A percentile compares a stretch with the other conserved stretches of the same genome.
phyloP scores from a whole-genome alignment of 2,329 filamentous ascomycete species.

The Sarocladiaceae sp. region DNA sequence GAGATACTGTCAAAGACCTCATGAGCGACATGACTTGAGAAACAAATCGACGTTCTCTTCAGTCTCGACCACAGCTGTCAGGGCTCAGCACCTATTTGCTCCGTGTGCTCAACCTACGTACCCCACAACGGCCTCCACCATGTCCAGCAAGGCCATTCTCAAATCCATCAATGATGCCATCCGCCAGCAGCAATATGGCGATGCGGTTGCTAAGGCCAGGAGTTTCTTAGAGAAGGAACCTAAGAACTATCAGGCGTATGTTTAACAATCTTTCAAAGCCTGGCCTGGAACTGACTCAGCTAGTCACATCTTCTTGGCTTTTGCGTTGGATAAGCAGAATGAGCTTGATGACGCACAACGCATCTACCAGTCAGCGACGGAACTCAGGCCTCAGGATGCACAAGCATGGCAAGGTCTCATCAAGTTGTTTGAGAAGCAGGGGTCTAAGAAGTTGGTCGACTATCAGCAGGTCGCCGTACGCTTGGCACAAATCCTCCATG shows the following conservation, averaged over 20 bases:
- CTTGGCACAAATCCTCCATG: constrained; percentile 68
- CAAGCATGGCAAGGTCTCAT: constrained; percentile 88
- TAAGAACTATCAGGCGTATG: constrained; percentile 75
- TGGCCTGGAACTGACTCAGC: constrained; percentile 12
- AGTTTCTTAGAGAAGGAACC: constrained; percentile 65
- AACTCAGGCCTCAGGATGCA: constrained; percentile 66
- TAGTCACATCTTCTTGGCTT: constrained; percentile 80
- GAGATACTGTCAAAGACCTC: too few relatives aligned
- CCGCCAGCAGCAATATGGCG: constrained; percentile 71
- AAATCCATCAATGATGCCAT: constrained; percentile 77
- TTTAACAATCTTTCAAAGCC: constrained; percentile 8
- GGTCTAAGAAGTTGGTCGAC: constrained; percentile 58
- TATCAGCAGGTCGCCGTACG: constrained; percentile 69
- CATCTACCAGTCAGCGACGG: constrained; percentile 66
- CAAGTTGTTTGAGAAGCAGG: constrained; percentile 77
- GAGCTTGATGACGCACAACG: constrained; percentile 66
- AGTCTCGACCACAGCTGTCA: too few relatives aligned
- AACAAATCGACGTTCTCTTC: too few relatives aligned
- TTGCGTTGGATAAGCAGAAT: constrained; percentile 72
- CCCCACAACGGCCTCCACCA: too few relatives aligned
- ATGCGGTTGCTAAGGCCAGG: constrained; percentile 63
- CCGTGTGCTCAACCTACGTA: too few relatives aligned
- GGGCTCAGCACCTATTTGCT: too few relatives aligned
- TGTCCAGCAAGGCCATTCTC: constrained; percentile 64
- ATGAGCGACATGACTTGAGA: too few relatives aligned